Evolutionary conservation across 352 stramenopile species (phyloP).

Genomic region (Globisporangium middletonii): DNA sequence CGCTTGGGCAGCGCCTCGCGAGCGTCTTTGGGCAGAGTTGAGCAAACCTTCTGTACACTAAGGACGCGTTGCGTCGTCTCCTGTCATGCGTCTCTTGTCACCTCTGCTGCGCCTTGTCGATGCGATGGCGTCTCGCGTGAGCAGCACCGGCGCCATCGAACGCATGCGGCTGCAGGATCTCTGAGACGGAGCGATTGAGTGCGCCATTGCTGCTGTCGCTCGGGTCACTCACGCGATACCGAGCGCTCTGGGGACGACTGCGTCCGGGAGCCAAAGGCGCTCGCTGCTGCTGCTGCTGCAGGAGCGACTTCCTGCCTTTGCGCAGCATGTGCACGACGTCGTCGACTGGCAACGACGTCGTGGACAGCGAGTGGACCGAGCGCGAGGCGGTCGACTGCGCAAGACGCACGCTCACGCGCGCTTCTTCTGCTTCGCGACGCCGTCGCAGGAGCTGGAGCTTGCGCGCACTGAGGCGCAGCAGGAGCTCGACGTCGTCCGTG

Average conservation of each 20-base stretch:
- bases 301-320: slow-evolving; percentile 15
- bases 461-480: slow-evolving; percentile 9
- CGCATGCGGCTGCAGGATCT: slow-evolving; percentile 4
- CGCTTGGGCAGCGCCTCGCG: slow-evolving; percentile 2
- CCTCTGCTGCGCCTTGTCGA: not conserved
- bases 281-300: slow-evolving; percentile 4
- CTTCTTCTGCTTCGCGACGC: slow-evolving; percentile 9
- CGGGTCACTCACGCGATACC: not conserved
- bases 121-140: too few species aligned
- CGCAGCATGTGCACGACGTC: slow-evolving; percentile 14
- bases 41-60: not conserved
- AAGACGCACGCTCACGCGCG: not conserved
- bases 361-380: not conserved
- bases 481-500: slow-evolving; percentile 10
- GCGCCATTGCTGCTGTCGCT: slow-evolving; percentile 1
- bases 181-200: slow-evolving; percentile 9
- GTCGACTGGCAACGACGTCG: slow-evolving; percentile 1
- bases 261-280: too few species aligned
- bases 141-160: too few species aligned
- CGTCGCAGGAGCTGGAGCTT: slow-evolving; percentile 14
- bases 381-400: not conserved
- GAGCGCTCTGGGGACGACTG: not conserved
- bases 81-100: not conserved
- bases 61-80: not conserved
- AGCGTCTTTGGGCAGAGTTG: slow-evolving; percentile 2